These are phyloP conservation scores for Cetradonia linearis DNA, from an alignment of 495 filamentous ascomycete species.

Conservation along the genomic window DNA sequence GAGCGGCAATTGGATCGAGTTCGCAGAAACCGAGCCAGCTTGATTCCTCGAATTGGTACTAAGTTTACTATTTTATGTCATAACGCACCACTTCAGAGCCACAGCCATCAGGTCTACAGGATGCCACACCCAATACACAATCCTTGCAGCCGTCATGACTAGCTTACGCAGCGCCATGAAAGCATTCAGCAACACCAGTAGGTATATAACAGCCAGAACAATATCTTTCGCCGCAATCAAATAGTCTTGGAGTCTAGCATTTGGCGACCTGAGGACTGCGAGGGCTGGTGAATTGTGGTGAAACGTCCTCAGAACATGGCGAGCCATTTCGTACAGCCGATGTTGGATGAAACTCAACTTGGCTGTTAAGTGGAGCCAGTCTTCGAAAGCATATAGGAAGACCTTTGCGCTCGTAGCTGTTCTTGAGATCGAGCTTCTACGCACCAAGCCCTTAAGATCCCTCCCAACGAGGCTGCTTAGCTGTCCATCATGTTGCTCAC, in stretches of 20 bases:
- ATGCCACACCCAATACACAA: slow-evolving; percentile 11
- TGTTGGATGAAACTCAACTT: neutral
- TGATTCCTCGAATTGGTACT: neutral
- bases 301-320: slow-evolving; percentile 12
- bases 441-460: neutral
- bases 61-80: neutral
- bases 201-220: slow-evolving; percentile 8
- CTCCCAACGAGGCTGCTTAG: neutral
- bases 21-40: slow-evolving; percentile 34
- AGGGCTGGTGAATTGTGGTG: slow-evolving; percentile 11
- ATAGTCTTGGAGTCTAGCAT: slow-evolving; percentile 10
- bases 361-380: neutral
- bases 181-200: slow-evolving; percentile 7
- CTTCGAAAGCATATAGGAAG: neutral
- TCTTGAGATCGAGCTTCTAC: neutral
- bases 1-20: slow-evolving; percentile 42
- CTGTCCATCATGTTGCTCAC: neutral
- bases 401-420: neutral
- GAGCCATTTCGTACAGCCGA: slow-evolving; percentile 3
- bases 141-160: neutral
- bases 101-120: slow-evolving; percentile 4
- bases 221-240: slow-evolving; percentile 12
- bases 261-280: neutral
- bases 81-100: slow-evolving; percentile 10
- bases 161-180: slow-evolving; percentile 5